Evolutionary conservation across 345 rosid species (phyloP), one percentile per base, ranked within the genome.

Genomic region (Syzygium oleosum): DNA sequence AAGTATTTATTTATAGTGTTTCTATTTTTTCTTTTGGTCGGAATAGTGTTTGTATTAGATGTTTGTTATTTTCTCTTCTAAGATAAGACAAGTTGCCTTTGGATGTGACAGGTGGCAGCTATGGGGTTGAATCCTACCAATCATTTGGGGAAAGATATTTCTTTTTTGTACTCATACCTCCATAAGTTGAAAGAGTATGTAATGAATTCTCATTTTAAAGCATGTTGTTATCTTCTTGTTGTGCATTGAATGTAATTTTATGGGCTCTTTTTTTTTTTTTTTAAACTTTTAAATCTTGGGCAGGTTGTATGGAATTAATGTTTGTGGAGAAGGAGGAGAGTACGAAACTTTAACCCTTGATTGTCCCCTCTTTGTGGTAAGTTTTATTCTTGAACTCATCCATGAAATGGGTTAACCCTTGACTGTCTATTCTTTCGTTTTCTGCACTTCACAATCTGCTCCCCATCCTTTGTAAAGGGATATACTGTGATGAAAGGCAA

Each of bases 251-350:
- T 38, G 77, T 59, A 31, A 46, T 52, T 52, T 61, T 78, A 29
- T 9, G 53, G 41, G 31, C 41, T 2, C 10, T 54, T 85, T 13
- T 87, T 23, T 85, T 84, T 25, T 86, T 19, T n/a, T 51, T n/a
- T n/a, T n/a, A n/a, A 3, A 29, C 27, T n/a, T 86, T 84, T 51
- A 7, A 51, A 34, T 25, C 87, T 84, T 63, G 89, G 88, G 34
- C 93, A 98, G 99, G 88, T 87, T 94, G 89, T 98, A 97, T 91
- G 98, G 99, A 86, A 92, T 95, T 84, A 98, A 98, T 90, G 97
- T 98, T 21, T 98, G 99, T 88, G 99, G 99, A 84, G 99, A 98
- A 92, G 99, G 99, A 92, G 99, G 99, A 84, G 99, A 98, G 92
- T 98, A 98, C 85, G 99, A 97, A 90, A 96, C 97, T 29, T 86